Conservation (phyloP, 768 basidiomycete species). For the Russula sp. region DNA sequence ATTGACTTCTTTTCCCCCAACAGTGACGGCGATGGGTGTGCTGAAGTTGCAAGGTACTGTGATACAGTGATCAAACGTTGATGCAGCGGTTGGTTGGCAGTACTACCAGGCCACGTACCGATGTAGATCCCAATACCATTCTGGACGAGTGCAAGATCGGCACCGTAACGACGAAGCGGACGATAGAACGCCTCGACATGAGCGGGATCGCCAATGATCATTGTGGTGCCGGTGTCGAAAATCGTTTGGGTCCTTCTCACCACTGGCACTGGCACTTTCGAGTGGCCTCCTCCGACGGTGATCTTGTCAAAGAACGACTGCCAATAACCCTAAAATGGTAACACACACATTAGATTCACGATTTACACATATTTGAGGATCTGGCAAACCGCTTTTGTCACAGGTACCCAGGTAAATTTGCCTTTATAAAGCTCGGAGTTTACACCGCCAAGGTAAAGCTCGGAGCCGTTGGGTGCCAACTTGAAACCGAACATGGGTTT, state of each 20-base stretch:
- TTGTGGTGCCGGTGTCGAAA: constrained; percentile 32
- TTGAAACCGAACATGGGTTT: too few relatives aligned
- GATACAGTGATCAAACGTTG: background rate
- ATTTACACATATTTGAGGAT: too few relatives aligned
- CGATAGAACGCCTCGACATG: constrained; percentile 19
- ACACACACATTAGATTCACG: background rate
- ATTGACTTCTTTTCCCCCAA: background rate
- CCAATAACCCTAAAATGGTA: constrained; percentile 27
- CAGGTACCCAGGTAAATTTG: too few relatives aligned
- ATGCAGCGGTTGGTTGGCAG: background rate
- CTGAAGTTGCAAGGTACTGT: constrained; percentile 7
- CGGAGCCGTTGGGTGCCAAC: too few relatives aligned
- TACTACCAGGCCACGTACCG: background rate
- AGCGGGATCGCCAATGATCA: constrained; percentile 25
- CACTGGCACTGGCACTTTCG: too few relatives aligned
- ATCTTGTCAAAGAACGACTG: constrained; percentile 24
- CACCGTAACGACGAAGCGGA: background rate
- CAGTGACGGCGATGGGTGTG: background rate
- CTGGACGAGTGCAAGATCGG: background rate
- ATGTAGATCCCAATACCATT: background rate
- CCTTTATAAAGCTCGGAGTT: too few relatives aligned
- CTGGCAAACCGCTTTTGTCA: too few relatives aligned
- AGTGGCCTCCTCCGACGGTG: background rate
- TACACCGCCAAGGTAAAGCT: too few relatives aligned
- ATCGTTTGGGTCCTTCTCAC: too few relatives aligned